Percentiles rank a stretch among this genome's conserved stretches.
Evolutionary conservation across 202 grass and related monocot species (phyloP).

Genomic region (Alloteropsis angusta): DNA sequence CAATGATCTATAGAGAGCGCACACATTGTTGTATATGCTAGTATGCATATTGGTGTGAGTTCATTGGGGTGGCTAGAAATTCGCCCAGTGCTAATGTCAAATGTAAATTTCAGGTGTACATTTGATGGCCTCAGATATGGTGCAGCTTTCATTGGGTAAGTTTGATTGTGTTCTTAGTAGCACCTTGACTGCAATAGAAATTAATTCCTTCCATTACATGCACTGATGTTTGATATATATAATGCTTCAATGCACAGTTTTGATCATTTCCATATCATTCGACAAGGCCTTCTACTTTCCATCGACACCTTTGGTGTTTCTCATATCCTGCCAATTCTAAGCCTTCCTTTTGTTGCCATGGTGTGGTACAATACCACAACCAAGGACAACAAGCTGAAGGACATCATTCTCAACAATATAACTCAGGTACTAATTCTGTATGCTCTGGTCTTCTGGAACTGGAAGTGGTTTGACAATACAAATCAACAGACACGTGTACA

Average conservation of each 20-base stretch:
- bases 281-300: slow-evolving; percentile 77
- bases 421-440: slow-evolving; percentile 39
- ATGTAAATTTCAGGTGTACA: slow-evolving; percentile 59
- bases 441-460: slow-evolving; percentile 11
- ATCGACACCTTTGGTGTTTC: slow-evolving; percentile 92
- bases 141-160: slow-evolving; percentile 88
- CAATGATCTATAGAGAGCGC: not conserved
- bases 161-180: slow-evolving; percentile 21
- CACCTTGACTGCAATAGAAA: not conserved
- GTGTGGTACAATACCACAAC: slow-evolving; percentile 26
- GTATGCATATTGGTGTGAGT: not conserved
- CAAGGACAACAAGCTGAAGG: slow-evolving; percentile 33
- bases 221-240: not conserved
- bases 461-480: not conserved
- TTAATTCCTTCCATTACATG: not conserved
- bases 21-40: slow-evolving; percentile 4
- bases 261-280: slow-evolving; percentile 82
- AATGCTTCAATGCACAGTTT: slow-evolving; percentile 45
- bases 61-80: slow-evolving; percentile 9
- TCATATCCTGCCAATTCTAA: slow-evolving; percentile 73
- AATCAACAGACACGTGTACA: not conserved
- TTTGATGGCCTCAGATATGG: slow-evolving; percentile 94
- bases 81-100: slow-evolving; percentile 8
- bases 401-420: slow-evolving; percentile 30
- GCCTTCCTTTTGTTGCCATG: slow-evolving; percentile 69